These are phyloP conservation scores for Phaseolus coccineus DNA, from an alignment of 331 rosid species.

Conservation along the genomic window DNA sequence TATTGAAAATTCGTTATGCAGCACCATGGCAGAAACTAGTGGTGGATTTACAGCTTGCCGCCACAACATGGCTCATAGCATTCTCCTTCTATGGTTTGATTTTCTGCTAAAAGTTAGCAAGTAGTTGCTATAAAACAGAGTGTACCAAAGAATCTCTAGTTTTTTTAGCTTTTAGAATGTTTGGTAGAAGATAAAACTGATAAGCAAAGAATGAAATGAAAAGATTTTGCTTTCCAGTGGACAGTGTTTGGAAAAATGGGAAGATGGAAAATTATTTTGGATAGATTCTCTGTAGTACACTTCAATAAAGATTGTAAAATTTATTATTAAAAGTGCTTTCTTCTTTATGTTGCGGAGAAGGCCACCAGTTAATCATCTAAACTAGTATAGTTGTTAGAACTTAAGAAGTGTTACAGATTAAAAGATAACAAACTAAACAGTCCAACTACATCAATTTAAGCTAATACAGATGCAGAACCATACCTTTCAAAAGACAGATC, in stretches of 20 bases:
- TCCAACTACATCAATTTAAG: not conserved
- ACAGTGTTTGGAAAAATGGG: not conserved
- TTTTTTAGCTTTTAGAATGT: constrained; percentile 3
- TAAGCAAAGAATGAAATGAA: not conserved
- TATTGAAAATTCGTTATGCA: too few relatives aligned
- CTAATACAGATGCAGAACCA: constrained; percentile 50
- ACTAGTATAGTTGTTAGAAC: not conserved
- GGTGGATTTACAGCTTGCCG: too few relatives aligned
- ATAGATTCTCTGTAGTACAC: not conserved
- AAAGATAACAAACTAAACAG: constrained; percentile 12
- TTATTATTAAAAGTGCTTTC: not conserved
- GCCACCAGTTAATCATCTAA: not conserved
- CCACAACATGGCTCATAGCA: too few relatives aligned
- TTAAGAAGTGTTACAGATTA: constrained; percentile 15
- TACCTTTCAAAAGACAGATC: constrained; percentile 92
- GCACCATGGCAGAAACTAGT: too few relatives aligned
- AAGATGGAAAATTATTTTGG: not conserved
- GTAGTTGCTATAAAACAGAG: constrained; percentile 14
- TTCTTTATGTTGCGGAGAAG: not conserved
- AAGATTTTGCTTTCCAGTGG: not conserved
- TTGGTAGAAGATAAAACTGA: constrained; percentile 15
- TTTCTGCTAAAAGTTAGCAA: not conserved
- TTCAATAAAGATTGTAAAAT: constrained; percentile 26
- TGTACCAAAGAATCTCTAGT: not conserved
- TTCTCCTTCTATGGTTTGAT: too few relatives aligned